Evolutionary conservation across 2,329 filamentous ascomycete genomes (phyloP).

Genomic region (Elsinoe arachidis): DNA sequence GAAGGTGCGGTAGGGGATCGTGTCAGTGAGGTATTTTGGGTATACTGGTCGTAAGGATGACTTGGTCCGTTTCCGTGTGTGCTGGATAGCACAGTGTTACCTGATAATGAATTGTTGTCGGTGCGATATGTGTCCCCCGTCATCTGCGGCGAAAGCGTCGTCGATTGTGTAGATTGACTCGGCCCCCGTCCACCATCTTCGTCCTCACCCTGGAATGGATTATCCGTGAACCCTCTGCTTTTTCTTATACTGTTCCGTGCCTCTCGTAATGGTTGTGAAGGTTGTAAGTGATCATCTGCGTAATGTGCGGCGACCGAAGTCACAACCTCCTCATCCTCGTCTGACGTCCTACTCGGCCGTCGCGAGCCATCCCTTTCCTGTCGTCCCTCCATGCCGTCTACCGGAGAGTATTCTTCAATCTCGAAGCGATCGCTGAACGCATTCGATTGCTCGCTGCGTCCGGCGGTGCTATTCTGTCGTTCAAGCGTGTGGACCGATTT

Average conservation of each 20-base stretch:
- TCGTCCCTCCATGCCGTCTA: constrained; percentile 22
- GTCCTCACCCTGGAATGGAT: constrained; percentile 30
- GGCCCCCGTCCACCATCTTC: constrained; percentile 22
- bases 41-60: constrained; percentile 78
- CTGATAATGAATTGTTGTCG: constrained; percentile 6
- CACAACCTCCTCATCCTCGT: constrained; percentile 22
- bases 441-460: constrained; percentile 30
- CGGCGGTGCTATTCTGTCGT: constrained; percentile 23
- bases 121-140: constrained; percentile 9
- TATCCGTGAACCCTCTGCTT: constrained; percentile 19
- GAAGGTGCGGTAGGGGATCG: constrained; percentile 55
- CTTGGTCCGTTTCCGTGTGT: constrained; percentile 57
- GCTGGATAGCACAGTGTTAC: constrained; percentile 10
- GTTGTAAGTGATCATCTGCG: constrained; percentile 18
- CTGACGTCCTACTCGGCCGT: constrained; percentile 13
- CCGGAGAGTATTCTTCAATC: constrained; percentile 34
- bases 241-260: constrained; percentile 28
- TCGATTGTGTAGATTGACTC: constrained; percentile 17
- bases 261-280: constrained; percentile 9
- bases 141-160: constrained; percentile 3
- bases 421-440: constrained; percentile 44
- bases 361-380: constrained; percentile 19
- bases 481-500: constrained; percentile 24
- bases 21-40: constrained; percentile 53
- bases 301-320: constrained; percentile 26